Conservation (phyloP, 2,329 filamentous ascomycete species). For the Magnaporthales sp. region DNA sequence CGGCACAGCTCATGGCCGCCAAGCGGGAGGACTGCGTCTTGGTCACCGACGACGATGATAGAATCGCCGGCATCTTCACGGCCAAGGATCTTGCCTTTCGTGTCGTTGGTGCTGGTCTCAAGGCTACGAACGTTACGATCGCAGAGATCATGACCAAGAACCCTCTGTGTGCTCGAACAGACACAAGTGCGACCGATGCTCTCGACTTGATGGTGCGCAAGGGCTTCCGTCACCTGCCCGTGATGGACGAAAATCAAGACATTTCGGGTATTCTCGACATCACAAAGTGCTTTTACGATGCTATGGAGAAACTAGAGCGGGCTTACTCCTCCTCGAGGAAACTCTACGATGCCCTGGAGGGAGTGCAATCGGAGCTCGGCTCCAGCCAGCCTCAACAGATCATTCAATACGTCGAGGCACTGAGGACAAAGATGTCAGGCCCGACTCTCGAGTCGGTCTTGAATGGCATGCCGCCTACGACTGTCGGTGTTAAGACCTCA, state of each 20-base stretch:
- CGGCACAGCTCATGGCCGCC: slow-evolving; percentile 95
- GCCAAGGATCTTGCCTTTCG: slow-evolving; percentile 97
- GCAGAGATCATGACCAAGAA: slow-evolving; percentile 99
- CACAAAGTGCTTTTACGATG: slow-evolving; percentile 99
- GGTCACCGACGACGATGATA: slow-evolving; percentile 94
- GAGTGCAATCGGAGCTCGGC: slow-evolving; percentile 93
- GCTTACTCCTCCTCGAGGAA: slow-evolving; percentile 98
- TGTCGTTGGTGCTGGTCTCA: slow-evolving; percentile 83
- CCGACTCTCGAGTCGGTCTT: slow-evolving; percentile 92
- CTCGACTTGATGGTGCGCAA: slow-evolving; percentile 97
- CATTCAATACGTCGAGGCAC: slow-evolving; percentile 95
- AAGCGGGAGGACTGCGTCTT: slow-evolving; percentile 97
- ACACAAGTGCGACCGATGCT: slow-evolving; percentile 96
- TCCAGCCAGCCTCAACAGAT: slow-evolving; percentile 96
- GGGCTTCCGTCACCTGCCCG: slow-evolving; percentile 92
- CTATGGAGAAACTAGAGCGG: slow-evolving; percentile 98
- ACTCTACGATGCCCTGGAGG: slow-evolving; percentile 93
- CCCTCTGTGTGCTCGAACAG: slow-evolving; percentile 90
- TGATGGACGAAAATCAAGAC: slow-evolving; percentile 99
- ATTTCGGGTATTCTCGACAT: slow-evolving; percentile 98
- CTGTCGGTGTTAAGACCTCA: slow-evolving; percentile 89
- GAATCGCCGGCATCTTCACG: slow-evolving; percentile 97
- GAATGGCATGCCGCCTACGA: slow-evolving; percentile 84
- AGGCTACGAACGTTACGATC: slow-evolving; percentile 84
- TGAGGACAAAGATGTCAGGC: slow-evolving; percentile 94